Evolutionary conservation across 306 rosid species (phyloP), one percentile per base, ranked within the genome.

Genomic region (Amphicarpaea edgeworthii): DNA sequence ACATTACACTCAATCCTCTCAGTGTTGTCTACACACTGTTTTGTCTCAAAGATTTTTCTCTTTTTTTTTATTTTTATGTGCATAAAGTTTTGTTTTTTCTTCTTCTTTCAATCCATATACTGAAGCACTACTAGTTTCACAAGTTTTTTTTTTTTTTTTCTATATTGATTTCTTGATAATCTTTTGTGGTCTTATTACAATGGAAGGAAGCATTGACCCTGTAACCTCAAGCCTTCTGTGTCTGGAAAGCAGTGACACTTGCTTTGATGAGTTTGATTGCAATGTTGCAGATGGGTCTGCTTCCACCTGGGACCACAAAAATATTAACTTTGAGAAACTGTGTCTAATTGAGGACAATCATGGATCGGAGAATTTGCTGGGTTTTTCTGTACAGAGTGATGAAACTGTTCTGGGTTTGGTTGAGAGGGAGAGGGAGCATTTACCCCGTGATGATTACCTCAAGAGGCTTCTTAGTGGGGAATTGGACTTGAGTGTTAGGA

Each of bases 401-500:
- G 92, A 86, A 69, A 70, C 28, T 12, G 14, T 89, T 70, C 62
- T 68, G 41, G 58, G 47, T 70, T 73, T 91, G 93, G 76, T 85
- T 76, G 83, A 78, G 82, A 88, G 63, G 71, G 97, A 91, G 85
- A 79, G 51, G 7, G 87, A 85, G 17, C 84, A 81, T 83, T 77
- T 88, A 75, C 97, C 98, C 32, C 76, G 34, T 17, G 76, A 28
- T 60, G 96, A 89, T 89, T 93, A 91, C 72, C 81, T 91, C 24
- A 71, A 68, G 55, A 88, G 89, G 73, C 74, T 93, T 70, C 88
- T 85, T 47, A 64, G 83, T 71, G 90, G 93, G 83, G 93, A 85
- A 70, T 81, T 91, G 68, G 84, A 88, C 73, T 81, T 85, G 85
- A 80, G 73, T 78, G 76, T 83, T 45, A 85, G 98, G 66, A 83